Evolutionary conservation across 148 eudicot genomes (phyloP).

Genomic region (Oxyria digyna): DNA sequence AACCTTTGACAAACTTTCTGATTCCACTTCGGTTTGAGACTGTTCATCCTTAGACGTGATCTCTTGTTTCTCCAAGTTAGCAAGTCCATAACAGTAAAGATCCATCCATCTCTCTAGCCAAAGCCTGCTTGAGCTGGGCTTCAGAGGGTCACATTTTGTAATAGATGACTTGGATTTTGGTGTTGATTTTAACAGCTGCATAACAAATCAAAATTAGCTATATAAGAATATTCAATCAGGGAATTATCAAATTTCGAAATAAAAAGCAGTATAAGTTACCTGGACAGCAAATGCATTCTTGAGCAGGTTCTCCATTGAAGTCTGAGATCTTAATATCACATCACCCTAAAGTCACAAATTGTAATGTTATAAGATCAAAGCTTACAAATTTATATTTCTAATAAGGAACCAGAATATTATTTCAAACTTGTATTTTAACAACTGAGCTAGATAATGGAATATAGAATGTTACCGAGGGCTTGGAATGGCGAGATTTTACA

Average conservation of each 20-base stretch:
- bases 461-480: constrained; percentile 25
- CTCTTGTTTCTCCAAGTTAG: constrained; percentile 17
- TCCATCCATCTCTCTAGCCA: constrained; percentile 98
- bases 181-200: constrained; percentile 60
- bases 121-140: constrained; percentile 61
- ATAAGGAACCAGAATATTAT: not conserved
- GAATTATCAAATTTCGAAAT: not conserved
- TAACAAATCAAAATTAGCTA: not conserved
- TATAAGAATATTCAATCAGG: not conserved
- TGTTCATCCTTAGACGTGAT: constrained; percentile 5
- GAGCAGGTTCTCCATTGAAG: constrained; percentile 60
- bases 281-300: constrained; percentile 65
- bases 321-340: constrained; percentile 14
- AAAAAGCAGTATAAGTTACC: constrained; percentile 26
- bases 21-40: constrained; percentile 7
- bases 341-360: constrained; percentile 32
- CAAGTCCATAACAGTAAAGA: constrained; percentile 24
- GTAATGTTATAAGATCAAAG: not conserved
- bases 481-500: constrained; percentile 55
- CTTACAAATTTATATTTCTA: not conserved
- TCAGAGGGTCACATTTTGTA: constrained; percentile 69
- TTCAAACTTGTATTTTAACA: not conserved
- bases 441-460: not conserved
- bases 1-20: not conserved
- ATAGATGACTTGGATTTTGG: constrained; percentile 49